Evolutionary conservation across 2,329 filamentous ascomycete genomes (phyloP).

Genomic region (Ramularia endophylla): DNA sequence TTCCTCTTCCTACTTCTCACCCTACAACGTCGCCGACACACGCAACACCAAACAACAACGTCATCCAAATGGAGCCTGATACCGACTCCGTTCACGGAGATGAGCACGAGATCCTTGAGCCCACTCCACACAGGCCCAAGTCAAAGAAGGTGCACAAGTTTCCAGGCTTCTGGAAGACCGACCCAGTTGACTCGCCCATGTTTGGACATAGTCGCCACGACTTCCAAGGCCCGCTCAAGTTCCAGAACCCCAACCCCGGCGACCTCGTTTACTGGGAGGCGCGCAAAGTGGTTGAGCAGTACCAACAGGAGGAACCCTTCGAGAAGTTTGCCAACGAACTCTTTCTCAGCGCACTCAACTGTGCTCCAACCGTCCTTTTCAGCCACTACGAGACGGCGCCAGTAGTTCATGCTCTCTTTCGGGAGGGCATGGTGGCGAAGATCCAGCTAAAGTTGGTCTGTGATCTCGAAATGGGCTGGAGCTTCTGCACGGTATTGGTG

Average conservation of each 20-base stretch:
- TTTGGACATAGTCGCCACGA: background rate
- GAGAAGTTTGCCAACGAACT: slow-evolving; percentile 2
- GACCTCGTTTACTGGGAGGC: slow-evolving; percentile 2
- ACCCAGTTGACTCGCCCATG: background rate
- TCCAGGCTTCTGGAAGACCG: background rate
- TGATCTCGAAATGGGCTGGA: background rate
- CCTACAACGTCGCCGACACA: too few relatives aligned
- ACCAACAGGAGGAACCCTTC: background rate
- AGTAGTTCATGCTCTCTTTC: slow-evolving; percentile 2
- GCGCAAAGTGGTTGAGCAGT: background rate
- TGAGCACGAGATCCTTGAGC: too few relatives aligned
- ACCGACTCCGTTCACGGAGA: too few relatives aligned
- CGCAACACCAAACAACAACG: too few relatives aligned
- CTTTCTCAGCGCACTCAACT: slow-evolving; percentile 3
- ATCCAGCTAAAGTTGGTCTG: slow-evolving; percentile 7
- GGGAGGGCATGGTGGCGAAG: slow-evolving; percentile 1
- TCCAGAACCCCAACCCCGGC: slow-evolving; percentile 1
- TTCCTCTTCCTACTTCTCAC: too few relatives aligned
- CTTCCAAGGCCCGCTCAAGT: background rate
- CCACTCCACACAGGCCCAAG: too few relatives aligned
- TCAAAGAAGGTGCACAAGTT: background rate
- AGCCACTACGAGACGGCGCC: background rate
- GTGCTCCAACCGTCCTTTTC: slow-evolving; percentile 3
- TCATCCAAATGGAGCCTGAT: too few relatives aligned
- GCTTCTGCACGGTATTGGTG: slow-evolving; percentile 3